Evolutionary conservation across 1,284 basidiomycete species (phyloP).

Genomic region (Polyporus tsugae): DNA sequence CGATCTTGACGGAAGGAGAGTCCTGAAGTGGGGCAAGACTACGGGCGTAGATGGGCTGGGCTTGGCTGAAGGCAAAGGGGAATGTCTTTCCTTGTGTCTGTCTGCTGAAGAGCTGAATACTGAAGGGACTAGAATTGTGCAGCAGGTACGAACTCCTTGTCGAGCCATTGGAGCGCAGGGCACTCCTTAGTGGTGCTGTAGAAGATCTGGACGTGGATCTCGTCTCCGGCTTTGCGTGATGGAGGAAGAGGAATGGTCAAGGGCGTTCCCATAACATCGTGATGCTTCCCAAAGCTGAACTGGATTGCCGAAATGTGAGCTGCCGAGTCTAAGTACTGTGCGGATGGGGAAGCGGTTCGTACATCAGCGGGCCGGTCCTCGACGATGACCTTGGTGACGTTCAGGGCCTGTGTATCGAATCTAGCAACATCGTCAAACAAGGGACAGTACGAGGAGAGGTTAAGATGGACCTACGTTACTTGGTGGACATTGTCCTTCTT

Average conservation of each 20-base stretch:
- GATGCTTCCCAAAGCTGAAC: constrained; percentile 61
- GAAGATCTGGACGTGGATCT: constrained; percentile 63
- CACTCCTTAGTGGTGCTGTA: constrained; percentile 83
- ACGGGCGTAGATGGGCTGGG: constrained; percentile 91
- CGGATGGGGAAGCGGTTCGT: constrained; percentile 29
- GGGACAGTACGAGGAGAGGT: background rate
- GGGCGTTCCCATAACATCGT: constrained; percentile 78
- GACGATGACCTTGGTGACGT: constrained; percentile 67
- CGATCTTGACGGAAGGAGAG: constrained; percentile 79
- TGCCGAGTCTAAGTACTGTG: background rate
- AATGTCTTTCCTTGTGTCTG: constrained; percentile 91
- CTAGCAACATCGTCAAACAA: constrained; percentile 34
- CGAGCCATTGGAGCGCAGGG: constrained; percentile 94
- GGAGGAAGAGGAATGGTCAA: constrained; percentile 61
- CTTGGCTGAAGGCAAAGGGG: constrained; percentile 94
- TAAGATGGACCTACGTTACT: constrained; percentile 58
- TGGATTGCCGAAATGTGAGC: constrained; percentile 34
- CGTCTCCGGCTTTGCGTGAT: constrained; percentile 51
- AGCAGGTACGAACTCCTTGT: constrained; percentile 67
- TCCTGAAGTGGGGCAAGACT: constrained; percentile 86
- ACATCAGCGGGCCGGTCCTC: constrained; percentile 60
- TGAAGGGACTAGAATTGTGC: too few species aligned
- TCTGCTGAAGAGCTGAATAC: constrained; percentile 46
- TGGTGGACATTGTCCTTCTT: constrained; percentile 67
- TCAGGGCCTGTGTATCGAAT: constrained; percentile 83